These are phyloP conservation scores for Talaromyces ruber DNA, from an alignment of 495 filamentous ascomycete genomes.

Conservation along the genomic window DNA sequence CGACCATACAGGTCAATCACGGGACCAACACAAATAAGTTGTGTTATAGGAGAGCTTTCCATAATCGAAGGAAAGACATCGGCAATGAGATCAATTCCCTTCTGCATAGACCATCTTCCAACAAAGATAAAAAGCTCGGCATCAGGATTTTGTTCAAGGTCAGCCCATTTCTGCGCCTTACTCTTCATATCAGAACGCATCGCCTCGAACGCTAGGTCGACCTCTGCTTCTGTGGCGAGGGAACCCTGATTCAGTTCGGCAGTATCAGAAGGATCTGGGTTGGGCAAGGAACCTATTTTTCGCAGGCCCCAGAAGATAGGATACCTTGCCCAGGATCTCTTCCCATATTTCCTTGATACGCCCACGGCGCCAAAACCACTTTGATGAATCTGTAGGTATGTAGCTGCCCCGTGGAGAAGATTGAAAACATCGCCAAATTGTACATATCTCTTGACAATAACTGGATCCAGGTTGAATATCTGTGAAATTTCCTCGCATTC, in stretches of 20 bases:
- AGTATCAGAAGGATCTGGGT: slow-evolving; percentile 58
- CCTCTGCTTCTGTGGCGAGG: slow-evolving; percentile 27
- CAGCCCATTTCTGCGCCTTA: slow-evolving; percentile 63
- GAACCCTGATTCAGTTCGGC: slow-evolving; percentile 42
- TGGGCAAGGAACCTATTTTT: slow-evolving; percentile 53
- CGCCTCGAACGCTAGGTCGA: slow-evolving; percentile 44
- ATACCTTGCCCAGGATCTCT: slow-evolving; percentile 54
- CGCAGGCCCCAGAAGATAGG: slow-evolving; percentile 61
- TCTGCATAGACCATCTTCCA: slow-evolving; percentile 63
- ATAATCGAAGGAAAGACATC: slow-evolving; percentile 58
- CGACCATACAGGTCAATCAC: slow-evolving; percentile 63
- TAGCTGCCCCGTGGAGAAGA: slow-evolving; percentile 54
- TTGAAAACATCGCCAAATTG: slow-evolving; percentile 66
- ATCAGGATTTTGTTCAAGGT: slow-evolving; percentile 45
- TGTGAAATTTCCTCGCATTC: slow-evolving; percentile 54
- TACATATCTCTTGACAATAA: slow-evolving; percentile 45
- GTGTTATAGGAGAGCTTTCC: slow-evolving; percentile 50
- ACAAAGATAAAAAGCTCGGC: slow-evolving; percentile 66
- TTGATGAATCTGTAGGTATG: slow-evolving; percentile 55
- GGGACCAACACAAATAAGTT: slow-evolving; percentile 57
- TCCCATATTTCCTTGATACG: slow-evolving; percentile 60
- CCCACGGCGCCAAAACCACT: slow-evolving; percentile 58
- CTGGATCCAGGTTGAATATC: slow-evolving; percentile 48
- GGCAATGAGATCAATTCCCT: slow-evolving; percentile 63
- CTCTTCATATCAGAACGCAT: slow-evolving; percentile 35